Conservation (phyloP, 768 basidiomycete species). For the Paxillus ammoniavirescens region DNA sequence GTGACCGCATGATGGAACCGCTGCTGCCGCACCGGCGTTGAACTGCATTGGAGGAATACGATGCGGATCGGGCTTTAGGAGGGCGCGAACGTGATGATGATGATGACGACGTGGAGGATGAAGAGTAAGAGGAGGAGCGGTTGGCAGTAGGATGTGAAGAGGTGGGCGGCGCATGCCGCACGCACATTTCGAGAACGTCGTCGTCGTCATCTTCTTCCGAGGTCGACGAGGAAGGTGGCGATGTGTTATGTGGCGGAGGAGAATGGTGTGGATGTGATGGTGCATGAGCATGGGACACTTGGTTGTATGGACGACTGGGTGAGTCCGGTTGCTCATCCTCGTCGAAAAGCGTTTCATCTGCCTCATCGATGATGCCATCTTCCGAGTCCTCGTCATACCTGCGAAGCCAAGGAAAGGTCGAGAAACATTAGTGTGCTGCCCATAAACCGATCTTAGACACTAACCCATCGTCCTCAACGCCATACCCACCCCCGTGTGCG, state of each 20-base stretch:
- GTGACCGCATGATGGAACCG: constrained; percentile 39
- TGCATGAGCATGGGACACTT: constrained; percentile 7
- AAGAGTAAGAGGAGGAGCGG: constrained; percentile 40
- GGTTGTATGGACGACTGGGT: constrained; percentile 16
- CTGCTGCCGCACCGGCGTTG: constrained; percentile 37
- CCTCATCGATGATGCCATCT: constrained; percentile 50
- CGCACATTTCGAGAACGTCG: constrained; percentile 66
- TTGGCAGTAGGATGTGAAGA: constrained; percentile 25
- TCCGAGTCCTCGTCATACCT: constrained; percentile 76
- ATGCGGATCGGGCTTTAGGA: constrained; percentile 30
- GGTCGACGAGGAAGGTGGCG: constrained; percentile 31
- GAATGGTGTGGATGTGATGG: constrained; percentile 17
- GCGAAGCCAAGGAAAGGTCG: constrained; percentile 5
- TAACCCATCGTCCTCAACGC: constrained; percentile 62
- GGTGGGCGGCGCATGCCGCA: constrained; percentile 24
- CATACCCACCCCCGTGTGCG: constrained; percentile 28
- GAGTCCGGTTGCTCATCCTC: constrained; percentile 20
- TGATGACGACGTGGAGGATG: constrained; percentile 19
- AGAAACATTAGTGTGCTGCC: not conserved
- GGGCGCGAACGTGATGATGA: constrained; percentile 26
- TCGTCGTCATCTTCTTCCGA: constrained; percentile 47
- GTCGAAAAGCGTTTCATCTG: constrained; percentile 35
- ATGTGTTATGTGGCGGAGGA: constrained; percentile 19
- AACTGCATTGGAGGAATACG: constrained; percentile 5
- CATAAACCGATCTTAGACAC: constrained; percentile 22